Evolutionary conservation across 768 basidiomycete genomes (phyloP), one percentile per base, ranked within the genome.

Genomic region (Nevesoporus exiguus): DNA sequence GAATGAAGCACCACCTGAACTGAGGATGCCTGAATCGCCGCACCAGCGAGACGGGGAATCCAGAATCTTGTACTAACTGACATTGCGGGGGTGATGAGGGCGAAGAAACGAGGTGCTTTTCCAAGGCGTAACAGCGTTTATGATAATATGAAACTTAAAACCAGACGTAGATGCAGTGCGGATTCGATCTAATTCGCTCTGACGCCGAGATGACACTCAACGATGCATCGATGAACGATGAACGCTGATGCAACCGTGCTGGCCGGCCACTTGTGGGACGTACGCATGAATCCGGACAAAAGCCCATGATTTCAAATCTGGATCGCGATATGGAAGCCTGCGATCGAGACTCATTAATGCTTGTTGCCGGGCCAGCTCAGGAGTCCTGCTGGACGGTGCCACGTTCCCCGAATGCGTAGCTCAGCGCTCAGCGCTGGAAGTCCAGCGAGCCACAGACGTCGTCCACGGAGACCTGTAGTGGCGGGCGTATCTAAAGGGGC

Each of bases 161-260:
- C 52, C 43, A 43, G 44, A 40, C 17, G 30, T 40, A 39, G 52
- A 57, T 25, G 54, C 45, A 42, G 43, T 37, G 46, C 29, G 19
- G 30, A 59, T 50, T 42, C 25, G 42, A 63, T 56, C 56, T 47
- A 51, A 58, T 56, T 57, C 61, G 59, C 44, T 61, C 66, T 60
- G 64, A 50, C 51, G 47, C 61, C 66, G 59, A 66, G 55, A 66
- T 65, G 64, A 66, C 47, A 25, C 36, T 36, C 55, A 50, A 49
- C 34, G 50, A n/a, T 27, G 33, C n/a, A 14, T 5, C 34, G 34
- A 36, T 43, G 27, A 30, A 52, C 54, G 39, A 15, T 53, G 56
- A 46, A 24, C 22, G 33, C 29, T 46, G 49, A 47, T 52, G 53
- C 17, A 51, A 59, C 37, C 56, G 39, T 31, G 41, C 40, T 43